These are phyloP conservation scores for Xenosphaeropsis pyriputrescens DNA, from an alignment of 2,329 filamentous ascomycete genomes.

Conservation along the genomic window DNA sequence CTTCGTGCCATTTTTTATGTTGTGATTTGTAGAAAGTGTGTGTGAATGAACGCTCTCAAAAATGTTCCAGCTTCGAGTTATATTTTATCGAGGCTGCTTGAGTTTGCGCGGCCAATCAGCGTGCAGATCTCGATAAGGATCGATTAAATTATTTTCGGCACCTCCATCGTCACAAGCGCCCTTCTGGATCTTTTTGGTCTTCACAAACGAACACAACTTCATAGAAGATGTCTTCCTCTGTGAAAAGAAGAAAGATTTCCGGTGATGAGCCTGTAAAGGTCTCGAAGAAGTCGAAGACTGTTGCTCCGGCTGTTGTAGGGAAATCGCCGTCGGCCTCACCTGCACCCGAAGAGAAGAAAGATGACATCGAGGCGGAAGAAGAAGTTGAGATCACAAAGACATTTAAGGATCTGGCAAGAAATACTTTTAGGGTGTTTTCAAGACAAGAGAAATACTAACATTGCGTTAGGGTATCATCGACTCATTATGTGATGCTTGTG, in stretches of 20 bases:
- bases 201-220: not conserved
- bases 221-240: slow-evolving; percentile 13
- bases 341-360: slow-evolving; percentile 10
- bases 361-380: slow-evolving; percentile 9
- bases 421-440: not conserved
- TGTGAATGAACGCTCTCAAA: slow-evolving; percentile 2
- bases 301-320: slow-evolving; percentile 3
- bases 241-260: slow-evolving; percentile 17
- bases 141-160: slow-evolving; percentile 14
- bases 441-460: slow-evolving; percentile 3
- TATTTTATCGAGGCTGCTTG: slow-evolving; percentile 7
- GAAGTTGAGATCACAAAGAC: slow-evolving; percentile 19
- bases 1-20: slow-evolving; percentile 53
- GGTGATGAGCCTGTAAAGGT: slow-evolving; percentile 1
- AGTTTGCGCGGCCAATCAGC: slow-evolving; percentile 14
- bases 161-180: slow-evolving; percentile 1
- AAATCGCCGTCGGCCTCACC: slow-evolving; percentile 8
- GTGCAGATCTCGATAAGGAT: slow-evolving; percentile 14
- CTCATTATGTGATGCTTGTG: slow-evolving; percentile 78
- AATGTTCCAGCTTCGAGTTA: slow-evolving; percentile 10
- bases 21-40: slow-evolving; percentile 6
- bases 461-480: slow-evolving; percentile 59
- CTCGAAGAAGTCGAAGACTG: slow-evolving; percentile 2
- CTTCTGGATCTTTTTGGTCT: not conserved
- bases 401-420: slow-evolving; percentile 30